A percentile compares a stretch with the other conserved stretches of the same genome.
phyloP scores from a whole-genome alignment of 192 early-diverging fungal species.

The Dissophora ornata region DNA sequence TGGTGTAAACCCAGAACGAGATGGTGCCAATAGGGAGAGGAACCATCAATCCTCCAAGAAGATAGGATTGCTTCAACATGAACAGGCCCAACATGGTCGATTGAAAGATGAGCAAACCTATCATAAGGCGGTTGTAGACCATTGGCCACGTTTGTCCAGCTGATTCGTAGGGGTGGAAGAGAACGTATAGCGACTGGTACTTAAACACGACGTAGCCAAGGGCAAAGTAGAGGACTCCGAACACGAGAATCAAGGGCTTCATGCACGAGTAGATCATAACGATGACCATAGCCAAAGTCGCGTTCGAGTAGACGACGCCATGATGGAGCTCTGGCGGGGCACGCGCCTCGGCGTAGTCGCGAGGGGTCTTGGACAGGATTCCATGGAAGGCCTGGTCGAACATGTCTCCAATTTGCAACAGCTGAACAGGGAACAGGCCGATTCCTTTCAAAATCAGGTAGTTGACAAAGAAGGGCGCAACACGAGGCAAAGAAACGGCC shows the following conservation, averaged over 20 bases:
- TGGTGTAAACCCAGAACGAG: slow-evolving; percentile 59
- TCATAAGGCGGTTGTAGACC: slow-evolving; percentile 74
- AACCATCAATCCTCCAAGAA: slow-evolving; percentile 52
- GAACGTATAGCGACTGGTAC: slow-evolving; percentile 83
- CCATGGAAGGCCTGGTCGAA: slow-evolving; percentile 65
- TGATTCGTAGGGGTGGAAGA: slow-evolving; percentile 80
- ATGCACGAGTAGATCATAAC: slow-evolving; percentile 83
- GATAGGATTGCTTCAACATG: slow-evolving; percentile 61
- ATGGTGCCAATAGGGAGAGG: slow-evolving; percentile 63
- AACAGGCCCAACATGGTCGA: slow-evolving; percentile 72
- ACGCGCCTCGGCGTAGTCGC: slow-evolving; percentile 81
- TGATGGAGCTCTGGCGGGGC: slow-evolving; percentile 77
- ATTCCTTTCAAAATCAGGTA: slow-evolving; percentile 80
- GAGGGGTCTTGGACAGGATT: slow-evolving; percentile 78
- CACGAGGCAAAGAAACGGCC: slow-evolving; percentile 73
- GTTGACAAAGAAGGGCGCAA: slow-evolving; percentile 84
- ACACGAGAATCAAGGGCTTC: slow-evolving; percentile 76
- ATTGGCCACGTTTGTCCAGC: slow-evolving; percentile 78
- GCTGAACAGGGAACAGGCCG: slow-evolving; percentile 73
- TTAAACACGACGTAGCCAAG: slow-evolving; percentile 77
- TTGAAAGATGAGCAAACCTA: slow-evolving; percentile 75
- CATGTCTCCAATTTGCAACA: slow-evolving; percentile 75
- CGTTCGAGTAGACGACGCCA: slow-evolving; percentile 74
- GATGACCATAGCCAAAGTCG: slow-evolving; percentile 79
- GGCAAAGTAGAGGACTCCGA: slow-evolving; percentile 75